Evolutionary conservation across 2,329 filamentous ascomycete genomes (phyloP).

Genomic region (Colletotrichum paranaense): DNA sequence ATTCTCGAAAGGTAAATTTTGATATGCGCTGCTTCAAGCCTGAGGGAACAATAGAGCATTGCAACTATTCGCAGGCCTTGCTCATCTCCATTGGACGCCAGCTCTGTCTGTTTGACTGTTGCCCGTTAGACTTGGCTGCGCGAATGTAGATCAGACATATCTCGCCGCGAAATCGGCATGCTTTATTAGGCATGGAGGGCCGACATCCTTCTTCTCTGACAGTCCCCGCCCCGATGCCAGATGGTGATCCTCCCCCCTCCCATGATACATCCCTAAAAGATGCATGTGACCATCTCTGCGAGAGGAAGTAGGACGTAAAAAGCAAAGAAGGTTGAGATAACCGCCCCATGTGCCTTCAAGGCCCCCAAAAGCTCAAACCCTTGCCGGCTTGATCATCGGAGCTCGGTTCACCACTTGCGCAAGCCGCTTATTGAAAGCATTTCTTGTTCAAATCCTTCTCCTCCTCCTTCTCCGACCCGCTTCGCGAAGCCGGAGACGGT

Average conservation of each 20-base stretch:
- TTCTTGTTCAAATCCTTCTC: not conserved
- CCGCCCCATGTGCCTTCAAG: constrained; percentile 1
- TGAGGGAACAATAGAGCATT: not conserved
- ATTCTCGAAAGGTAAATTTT: not conserved
- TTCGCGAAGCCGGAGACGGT: not conserved
- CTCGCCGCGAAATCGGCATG: not conserved
- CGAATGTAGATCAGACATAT: constrained; percentile 5
- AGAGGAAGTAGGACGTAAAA: not conserved
- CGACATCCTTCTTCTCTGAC: not conserved
- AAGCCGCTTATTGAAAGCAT: constrained; percentile 5
- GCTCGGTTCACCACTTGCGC: constrained; percentile 15
- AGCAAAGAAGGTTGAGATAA: constrained; percentile 18
- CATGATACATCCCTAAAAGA: not conserved
- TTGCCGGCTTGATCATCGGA: constrained; percentile 7
- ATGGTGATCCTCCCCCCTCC: not conserved
- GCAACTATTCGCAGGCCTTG: not conserved
- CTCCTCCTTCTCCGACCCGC: not conserved
- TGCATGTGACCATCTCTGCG: constrained; percentile 6
- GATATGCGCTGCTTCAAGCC: not conserved
- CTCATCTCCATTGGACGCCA: not conserved
- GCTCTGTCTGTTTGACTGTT: not conserved
- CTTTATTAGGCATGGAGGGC: not conserved
- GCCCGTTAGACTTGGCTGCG: not conserved
- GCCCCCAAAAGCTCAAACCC: not conserved
- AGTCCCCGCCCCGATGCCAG: constrained; percentile 1